Base-by-base conservation (phyloP, 2,329 filamentous ascomycete genomes). In the Hypoxylon sp. region DNA sequence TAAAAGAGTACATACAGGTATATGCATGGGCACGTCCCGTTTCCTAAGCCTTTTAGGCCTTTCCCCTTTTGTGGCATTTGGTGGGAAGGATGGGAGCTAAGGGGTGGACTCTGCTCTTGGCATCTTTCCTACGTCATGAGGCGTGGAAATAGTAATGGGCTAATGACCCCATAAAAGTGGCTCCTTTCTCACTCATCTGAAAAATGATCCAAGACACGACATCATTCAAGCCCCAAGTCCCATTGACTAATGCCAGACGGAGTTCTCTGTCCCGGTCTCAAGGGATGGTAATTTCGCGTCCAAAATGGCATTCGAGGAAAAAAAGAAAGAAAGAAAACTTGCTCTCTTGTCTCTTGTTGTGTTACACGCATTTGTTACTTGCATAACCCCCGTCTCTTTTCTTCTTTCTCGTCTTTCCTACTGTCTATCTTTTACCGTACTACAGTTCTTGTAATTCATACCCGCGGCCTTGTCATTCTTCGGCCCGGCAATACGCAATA, bases 181-280 rank as follows among this genome's bases (percentile, higher is more conserved):
- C 41, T 21, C 48, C 48, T n/a, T 40, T 40, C 15, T 18, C 31
- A 33, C 9, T n/a, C n/a, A 8, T 33, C 10, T n/a, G 47, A 52
- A 58, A 49, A 26, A 26, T 37, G 8, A 53, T 50, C 61, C 48
- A 53, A 63, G 61, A 63, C 55, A 61, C 58, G 45, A 58, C 61
- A 63, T 61, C 61, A 63, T 61, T 42, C 57, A 60, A 40, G n/a
- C n/a, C 57, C 40, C 48, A 55, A 35, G 48, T 52, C 53, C 46
- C 18, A 31, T 49, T 52, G 46, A 58, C 57, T 58, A 64, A 58
- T 37, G 42, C 33, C 21, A 43, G 52, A 51, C 61, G 61, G 61
- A 62, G 48, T 49, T 62, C 37, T 55, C 48, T 56, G 55, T 54
- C 55, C 61, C 61, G 61, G 61, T 64, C 56, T 64, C 61, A 64